Base-by-base conservation (phyloP, 1,284 basidiomycete genomes). In the Ustilago tritici region DNA sequence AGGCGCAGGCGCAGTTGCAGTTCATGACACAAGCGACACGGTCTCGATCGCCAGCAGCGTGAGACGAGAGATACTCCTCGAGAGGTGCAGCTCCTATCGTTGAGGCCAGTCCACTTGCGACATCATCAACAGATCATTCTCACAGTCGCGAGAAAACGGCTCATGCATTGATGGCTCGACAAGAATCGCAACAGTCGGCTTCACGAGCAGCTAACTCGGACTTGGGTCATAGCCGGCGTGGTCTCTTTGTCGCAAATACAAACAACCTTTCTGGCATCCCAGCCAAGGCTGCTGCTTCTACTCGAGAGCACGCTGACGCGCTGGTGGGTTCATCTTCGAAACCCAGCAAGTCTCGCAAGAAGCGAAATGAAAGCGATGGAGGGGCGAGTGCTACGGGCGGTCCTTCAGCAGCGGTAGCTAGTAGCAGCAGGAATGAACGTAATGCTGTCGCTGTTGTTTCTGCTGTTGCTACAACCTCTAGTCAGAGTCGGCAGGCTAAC, bases 291-390 rank as follows among this genome's bases (percentile, higher is more conserved):
- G 47, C 68, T 0, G 50, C 59, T 31, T 58, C 59, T 12, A 53
- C 62, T 28, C 68, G 68, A 23, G 55, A 70, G 56, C 62, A 65
- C 5, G 68, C 68, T 7, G 56, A 70, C 19, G 62, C 62, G 11
- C 62, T 61, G 15, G 59, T 65, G 0, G 68, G 68, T 8, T 59
- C 50, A 23, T 46, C 58, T 6, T 52, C 54, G 17, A 46, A 41
- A 2, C 15, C 62, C 15, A n/a, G 41, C 14, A 57, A 31, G 34
- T 46, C 62, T 8, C 54, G 68, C 1, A 43, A 54, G 2, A 58
- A 65, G 38, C 62, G 62, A 12, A 17, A n/a, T 28, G 57, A 50
- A 3, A 61, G 34, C 34, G 34, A 60, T 15, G 52, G 43, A 19
- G 31, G 56, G n/a, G 32, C 32, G 3, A 49, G 43, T 49, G 7